These are phyloP conservation scores for Komagataella populi DNA, from an alignment of 805 yeast genomes.

Conservation along the genomic window DNA sequence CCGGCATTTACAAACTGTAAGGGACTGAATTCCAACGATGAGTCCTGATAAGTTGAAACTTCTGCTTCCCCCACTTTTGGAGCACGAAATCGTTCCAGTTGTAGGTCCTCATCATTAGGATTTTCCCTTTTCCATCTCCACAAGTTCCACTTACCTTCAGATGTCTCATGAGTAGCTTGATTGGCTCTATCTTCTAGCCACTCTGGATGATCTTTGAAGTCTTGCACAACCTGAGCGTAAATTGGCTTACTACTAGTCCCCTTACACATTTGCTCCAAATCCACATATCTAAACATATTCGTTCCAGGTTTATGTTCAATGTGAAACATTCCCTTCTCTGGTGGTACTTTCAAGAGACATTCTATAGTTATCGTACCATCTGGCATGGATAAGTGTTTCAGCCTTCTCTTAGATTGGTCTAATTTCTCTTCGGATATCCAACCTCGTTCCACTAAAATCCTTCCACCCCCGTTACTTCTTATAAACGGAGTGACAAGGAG, in stretches of 20 bases:
- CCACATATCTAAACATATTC: slow-evolving; percentile 66
- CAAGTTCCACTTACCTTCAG: slow-evolving; percentile 14
- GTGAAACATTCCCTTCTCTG: slow-evolving; percentile 45
- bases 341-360: slow-evolving; percentile 62
- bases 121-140: slow-evolving; percentile 8
- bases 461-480: slow-evolving; percentile 62
- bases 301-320: slow-evolving; percentile 59
- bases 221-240: slow-evolving; percentile 62
- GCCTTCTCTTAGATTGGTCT: slow-evolving; percentile 34
- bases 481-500: slow-evolving; percentile 70
- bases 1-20: slow-evolving; percentile 65
- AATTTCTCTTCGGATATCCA: slow-evolving; percentile 71
- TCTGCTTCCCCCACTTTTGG: slow-evolving; percentile 4
- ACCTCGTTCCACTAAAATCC: slow-evolving; percentile 77
- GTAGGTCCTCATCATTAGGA: not conserved
- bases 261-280: slow-evolving; percentile 67
- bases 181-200: slow-evolving; percentile 9
- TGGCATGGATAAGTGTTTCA: slow-evolving; percentile 64
- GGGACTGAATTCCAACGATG: slow-evolving; percentile 28
- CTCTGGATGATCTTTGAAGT: slow-evolving; percentile 51
- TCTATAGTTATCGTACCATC: slow-evolving; percentile 56
- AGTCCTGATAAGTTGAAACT: slow-evolving; percentile 6
- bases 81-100: slow-evolving; percentile 1
- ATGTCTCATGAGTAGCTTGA: not conserved
- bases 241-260: slow-evolving; percentile 57